Base-by-base conservation (phyloP, 1,284 basidiomycete species). In the Xerocomus amazonicus region DNA sequence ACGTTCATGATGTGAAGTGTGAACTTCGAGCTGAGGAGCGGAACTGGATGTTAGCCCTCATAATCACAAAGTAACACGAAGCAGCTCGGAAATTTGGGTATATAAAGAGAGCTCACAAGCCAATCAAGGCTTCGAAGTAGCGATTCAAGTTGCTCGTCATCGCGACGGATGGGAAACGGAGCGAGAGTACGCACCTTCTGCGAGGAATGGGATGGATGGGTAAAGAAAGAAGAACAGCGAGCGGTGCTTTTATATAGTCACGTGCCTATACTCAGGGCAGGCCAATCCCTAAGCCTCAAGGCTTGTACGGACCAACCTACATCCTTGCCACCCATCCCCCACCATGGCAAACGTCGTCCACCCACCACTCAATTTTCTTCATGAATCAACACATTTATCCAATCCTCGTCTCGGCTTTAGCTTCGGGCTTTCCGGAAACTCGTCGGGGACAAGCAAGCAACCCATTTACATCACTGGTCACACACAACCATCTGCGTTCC, bases 1-100 rank as follows among this genome's bases (percentile, higher is more conserved):
- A n/a, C n/a, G n/a, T n/a, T n/a, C 19, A 23, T 23, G 19, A 23
- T 23, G n/a, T n/a, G n/a, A n/a, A n/a, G 35, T 1, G 9, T 26
- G 19, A 16, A 14, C 16, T 19, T 17, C 12, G 13, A 39, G 8
- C 47, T 52, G 26, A 37, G 44, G 13, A 41, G 17, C 10, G 19
- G 10, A 14, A 34, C 1, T 23, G 19, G 3, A 1, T 0, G 51
- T 64, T 29, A 66, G 59, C 45, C 36, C 27, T 6, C 1, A 19
- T 36, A 8, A 40, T 10, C 39, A 40, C 29, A 40, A 47, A 41
- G 26, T 47, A 27, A 55, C 29, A 47, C 26, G 43, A 68, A 60
- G 71, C 75, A 60, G 71, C 75, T 90, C 87, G 72, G 87, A 88
- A 89, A 90, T 89, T 89, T 89, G 87, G 87, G 87, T 89, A 89